Conservation (phyloP, 2,329 filamentous ascomycete species). For the Lecanosticta acicola region DNA sequence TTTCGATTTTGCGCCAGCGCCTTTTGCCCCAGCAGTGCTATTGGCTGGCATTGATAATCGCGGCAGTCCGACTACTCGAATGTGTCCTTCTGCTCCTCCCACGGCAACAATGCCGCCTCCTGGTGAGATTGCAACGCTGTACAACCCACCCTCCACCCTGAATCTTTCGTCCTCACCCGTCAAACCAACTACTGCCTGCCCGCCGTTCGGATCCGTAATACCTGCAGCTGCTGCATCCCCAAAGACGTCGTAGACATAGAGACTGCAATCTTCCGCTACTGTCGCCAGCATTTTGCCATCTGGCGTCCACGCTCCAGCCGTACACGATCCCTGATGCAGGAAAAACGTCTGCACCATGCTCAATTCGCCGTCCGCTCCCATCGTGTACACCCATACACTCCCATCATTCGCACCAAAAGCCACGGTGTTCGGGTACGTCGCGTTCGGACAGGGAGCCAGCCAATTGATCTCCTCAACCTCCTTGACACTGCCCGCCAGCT, state of each 20-base stretch:
- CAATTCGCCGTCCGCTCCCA: slow-evolving; percentile 61
- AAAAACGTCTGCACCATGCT: slow-evolving; percentile 90
- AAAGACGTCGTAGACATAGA: slow-evolving; percentile 92
- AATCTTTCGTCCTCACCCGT: slow-evolving; percentile 84
- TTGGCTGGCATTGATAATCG: slow-evolving; percentile 42
- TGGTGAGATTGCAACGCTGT: slow-evolving; percentile 78
- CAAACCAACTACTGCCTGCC: slow-evolving; percentile 65
- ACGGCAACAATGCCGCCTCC: slow-evolving; percentile 73
- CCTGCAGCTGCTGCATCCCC: slow-evolving; percentile 66
- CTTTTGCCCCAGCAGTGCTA: slow-evolving; percentile 37
- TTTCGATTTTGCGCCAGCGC: slow-evolving; percentile 46
- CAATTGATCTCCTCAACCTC: slow-evolving; percentile 97
- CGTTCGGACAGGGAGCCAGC: slow-evolving; percentile 68
- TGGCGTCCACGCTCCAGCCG: slow-evolving; percentile 83
- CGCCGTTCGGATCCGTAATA: slow-evolving; percentile 46
- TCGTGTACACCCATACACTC: slow-evolving; percentile 91
- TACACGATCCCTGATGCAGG: slow-evolving; percentile 78
- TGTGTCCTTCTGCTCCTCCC: slow-evolving; percentile 79
- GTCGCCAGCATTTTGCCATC: slow-evolving; percentile 84
- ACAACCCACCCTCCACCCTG: slow-evolving; percentile 83
- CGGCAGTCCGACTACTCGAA: slow-evolving; percentile 80
- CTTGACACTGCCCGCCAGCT: slow-evolving; percentile 67
- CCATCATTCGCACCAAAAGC: slow-evolving; percentile 87
- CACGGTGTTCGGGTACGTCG: slow-evolving; percentile 68
- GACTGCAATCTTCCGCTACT: slow-evolving; percentile 77